These are phyloP conservation scores for Moricandia arvensis DNA, from an alignment of 345 rosid species.

Conservation along the genomic window DNA sequence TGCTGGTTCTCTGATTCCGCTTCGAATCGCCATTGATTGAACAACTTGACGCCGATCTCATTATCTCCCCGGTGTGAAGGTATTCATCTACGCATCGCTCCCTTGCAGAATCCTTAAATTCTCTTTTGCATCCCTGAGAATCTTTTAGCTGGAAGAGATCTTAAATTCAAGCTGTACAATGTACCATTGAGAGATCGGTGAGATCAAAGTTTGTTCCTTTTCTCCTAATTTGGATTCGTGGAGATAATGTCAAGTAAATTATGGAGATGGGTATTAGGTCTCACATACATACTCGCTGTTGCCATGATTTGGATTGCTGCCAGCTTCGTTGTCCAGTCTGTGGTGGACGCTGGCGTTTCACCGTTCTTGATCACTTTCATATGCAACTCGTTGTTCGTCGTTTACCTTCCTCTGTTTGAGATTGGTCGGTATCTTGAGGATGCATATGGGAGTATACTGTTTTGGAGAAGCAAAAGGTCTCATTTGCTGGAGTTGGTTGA, in stretches of 20 bases:
- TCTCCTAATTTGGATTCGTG: not conserved
- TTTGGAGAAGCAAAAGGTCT: slow-evolving; percentile 56
- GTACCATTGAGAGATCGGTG: not conserved
- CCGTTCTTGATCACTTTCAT: slow-evolving; percentile 58
- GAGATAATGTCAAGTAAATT: not conserved
- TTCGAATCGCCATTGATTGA: not conserved
- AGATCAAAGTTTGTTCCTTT: not conserved
- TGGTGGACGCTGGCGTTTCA: not conserved
- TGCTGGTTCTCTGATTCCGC: slow-evolving; percentile 10
- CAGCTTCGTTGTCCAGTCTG: not conserved
- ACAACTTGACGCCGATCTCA: not conserved
- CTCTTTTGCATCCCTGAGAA: not conserved
- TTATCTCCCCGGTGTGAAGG: not conserved
- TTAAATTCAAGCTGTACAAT: not conserved
- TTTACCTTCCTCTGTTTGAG: slow-evolving; percentile 83
- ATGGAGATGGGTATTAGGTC: not conserved
- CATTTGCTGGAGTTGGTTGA: slow-evolving; percentile 46
- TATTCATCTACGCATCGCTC: not conserved
- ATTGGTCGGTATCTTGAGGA: slow-evolving; percentile 69
- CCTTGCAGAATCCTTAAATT: not conserved
- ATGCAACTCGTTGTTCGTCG: slow-evolving; percentile 83
- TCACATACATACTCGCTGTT: not conserved
- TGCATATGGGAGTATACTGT: slow-evolving; percentile 58
- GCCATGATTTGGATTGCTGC: not conserved
- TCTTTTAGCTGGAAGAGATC: not conserved